Conservation (phyloP, 208 protist genomes). For the Trypanosoma grayi region DNA sequence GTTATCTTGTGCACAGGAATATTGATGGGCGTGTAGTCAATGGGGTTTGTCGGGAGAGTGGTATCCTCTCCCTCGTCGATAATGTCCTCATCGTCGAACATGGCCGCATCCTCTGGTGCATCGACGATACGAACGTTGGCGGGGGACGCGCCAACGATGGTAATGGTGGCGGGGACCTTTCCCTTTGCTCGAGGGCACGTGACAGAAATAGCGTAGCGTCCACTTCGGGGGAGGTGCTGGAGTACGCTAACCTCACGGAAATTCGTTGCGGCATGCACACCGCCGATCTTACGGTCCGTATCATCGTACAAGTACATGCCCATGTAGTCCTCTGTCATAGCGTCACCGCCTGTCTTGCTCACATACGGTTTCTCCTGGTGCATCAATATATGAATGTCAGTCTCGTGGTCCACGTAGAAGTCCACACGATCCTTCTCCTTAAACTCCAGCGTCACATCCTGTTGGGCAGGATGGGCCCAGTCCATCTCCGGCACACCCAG, state of each 20-base stretch:
- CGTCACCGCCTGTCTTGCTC: slow-evolving; percentile 30
- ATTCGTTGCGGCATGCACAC: slow-evolving; percentile 33
- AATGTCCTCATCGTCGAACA: slow-evolving; percentile 74
- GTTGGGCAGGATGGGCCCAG: slow-evolving; percentile 17
- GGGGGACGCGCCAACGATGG: slow-evolving; percentile 31
- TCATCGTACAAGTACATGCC: slow-evolving; percentile 37
- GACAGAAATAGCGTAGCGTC: slow-evolving; percentile 32
- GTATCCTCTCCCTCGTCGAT: slow-evolving; percentile 66
- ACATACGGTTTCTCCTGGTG: slow-evolving; percentile 28
- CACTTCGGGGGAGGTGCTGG: slow-evolving; percentile 25
- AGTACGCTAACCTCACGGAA: slow-evolving; percentile 28
- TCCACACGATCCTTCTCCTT: slow-evolving; percentile 33
- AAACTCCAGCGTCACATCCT: slow-evolving; percentile 15
- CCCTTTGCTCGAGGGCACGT: slow-evolving; percentile 27
- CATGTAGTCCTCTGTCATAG: slow-evolving; percentile 33
- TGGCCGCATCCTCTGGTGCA: slow-evolving; percentile 36
- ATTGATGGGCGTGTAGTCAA: slow-evolving; percentile 57
- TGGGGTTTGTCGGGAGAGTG: slow-evolving; percentile 25
- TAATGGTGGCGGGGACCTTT: slow-evolving; percentile 20
- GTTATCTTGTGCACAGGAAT: slow-evolving; percentile 31
- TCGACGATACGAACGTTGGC: slow-evolving; percentile 30
- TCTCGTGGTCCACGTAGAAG: slow-evolving; percentile 26
- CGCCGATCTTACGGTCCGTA: slow-evolving; percentile 32
- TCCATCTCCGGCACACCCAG: slow-evolving; percentile 25
- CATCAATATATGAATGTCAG: slow-evolving; percentile 33